Evolutionary conservation across 1,139 yeast genomes (phyloP), one percentile per base, ranked within the genome.

Genomic region (Saccharomyces pastorianus): DNA sequence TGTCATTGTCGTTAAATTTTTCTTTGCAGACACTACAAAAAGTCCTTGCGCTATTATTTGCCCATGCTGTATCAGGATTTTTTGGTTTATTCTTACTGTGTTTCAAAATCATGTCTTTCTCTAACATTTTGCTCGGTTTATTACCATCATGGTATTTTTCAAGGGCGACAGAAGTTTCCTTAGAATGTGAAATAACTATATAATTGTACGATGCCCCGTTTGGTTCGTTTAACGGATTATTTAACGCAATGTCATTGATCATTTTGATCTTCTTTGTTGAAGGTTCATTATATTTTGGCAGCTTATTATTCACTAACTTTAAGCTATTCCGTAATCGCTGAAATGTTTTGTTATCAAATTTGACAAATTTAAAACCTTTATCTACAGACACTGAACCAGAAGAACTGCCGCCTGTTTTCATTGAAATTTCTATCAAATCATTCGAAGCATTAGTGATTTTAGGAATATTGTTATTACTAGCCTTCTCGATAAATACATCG

Each of bases 21-120:
- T 73, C 77, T n/a, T 78, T 71, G 62, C 93, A 85, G 0, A 84
- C 79, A 53, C 80, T 76, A 61, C 90, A 85, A 9, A 75, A 72
- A 46, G 81, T 66, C 31, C 58, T 53, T 41, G 47, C 8, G 34
- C 20, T 3, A 23, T 31, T 14, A 13, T 44, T 42, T 4, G 14
- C 11, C n/a, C 17, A n/a, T n/a, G 23, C 20, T 14, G 46, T 8
- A 20, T 51, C 25, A 29, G 26, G 53, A 11, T 28, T 8, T 13
- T 47, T 27, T 8, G 11, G 42, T 41, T 34, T 46, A 32, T 32
- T 47, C 34, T 29, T 46, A 42, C 25, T 49, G 42, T 11, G 25
- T 25, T 26, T 32, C 28, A 23, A 23, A 17, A 44, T 46, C 11
- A 31, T 20, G 44, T 38, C 8, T 38, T 38, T 23, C 11, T 38